phyloP scores from a whole-genome alignment of 2,329 filamentous ascomycete genomes.

The Sporothrix luriei region DNA sequence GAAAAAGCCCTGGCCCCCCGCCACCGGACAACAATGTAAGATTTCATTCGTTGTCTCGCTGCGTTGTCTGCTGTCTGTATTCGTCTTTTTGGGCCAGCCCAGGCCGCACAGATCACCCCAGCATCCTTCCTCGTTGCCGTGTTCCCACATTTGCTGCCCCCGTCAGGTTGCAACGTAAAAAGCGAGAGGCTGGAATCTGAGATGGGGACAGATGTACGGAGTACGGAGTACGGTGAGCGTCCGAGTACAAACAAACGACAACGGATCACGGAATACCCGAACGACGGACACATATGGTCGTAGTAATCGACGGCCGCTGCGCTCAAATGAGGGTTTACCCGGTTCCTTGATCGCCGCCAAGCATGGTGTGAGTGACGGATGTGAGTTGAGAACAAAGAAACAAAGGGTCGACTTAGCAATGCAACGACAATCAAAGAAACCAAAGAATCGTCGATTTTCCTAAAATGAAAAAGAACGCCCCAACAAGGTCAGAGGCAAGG shows the following conservation, averaged over 20 bases:
- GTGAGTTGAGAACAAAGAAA: conserved; percentile 19
- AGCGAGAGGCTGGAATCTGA: no score
- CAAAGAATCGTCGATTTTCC: no score
- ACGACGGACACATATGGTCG: neutral
- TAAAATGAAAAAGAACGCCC: no score
- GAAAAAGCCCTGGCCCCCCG: neutral
- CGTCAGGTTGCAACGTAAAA: conserved; percentile 1
- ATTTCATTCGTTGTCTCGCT: neutral
- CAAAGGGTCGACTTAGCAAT: neutral
- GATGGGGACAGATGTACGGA: no score
- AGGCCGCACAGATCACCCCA: neutral
- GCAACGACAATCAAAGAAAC: neutral
- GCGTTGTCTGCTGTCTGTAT: neutral
- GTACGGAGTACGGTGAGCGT: neutral
- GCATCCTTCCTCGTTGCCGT: conserved; percentile 3
- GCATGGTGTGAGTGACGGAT: conserved; percentile 2
- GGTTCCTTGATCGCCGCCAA: neutral
- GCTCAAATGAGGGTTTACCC: neutral
- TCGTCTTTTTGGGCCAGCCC: neutral
- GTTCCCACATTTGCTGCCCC: conserved; percentile 12
- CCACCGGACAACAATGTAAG: neutral
- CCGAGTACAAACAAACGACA: neutral
- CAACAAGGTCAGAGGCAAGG: no score
- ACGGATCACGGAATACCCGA: neutral
- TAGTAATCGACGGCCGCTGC: neutral